Conservation (phyloP, 352 stramenopile species). For the Discostella stelligera region DNA sequence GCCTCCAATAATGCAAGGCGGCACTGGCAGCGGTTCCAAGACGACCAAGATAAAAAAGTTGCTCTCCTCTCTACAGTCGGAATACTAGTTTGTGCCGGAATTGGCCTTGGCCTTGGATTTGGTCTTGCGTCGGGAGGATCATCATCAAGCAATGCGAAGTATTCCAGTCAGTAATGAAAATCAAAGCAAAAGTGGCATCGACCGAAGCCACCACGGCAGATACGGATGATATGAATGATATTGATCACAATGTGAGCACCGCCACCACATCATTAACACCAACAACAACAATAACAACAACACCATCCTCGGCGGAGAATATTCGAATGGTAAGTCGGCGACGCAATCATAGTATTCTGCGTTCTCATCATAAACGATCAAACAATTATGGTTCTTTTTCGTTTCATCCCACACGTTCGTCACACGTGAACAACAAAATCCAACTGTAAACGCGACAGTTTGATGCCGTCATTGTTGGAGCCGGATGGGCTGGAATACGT, state of each 20-base stretch:
- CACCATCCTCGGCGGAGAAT: not conserved
- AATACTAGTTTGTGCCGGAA: not conserved
- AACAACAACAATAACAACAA: not conserved
- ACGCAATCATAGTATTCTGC: not conserved
- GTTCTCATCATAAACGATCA: not conserved
- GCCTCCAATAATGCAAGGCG: not conserved
- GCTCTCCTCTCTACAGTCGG: not conserved
- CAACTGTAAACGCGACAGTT: slow-evolving; percentile 23
- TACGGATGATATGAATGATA: slow-evolving; percentile 5
- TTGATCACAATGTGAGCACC: not conserved
- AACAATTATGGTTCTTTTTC: not conserved
- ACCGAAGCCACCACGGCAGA: not conserved
- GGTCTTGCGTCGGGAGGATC: not conserved
- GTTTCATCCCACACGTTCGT: not conserved
- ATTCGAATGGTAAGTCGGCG: not conserved
- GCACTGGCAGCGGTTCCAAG: not conserved
- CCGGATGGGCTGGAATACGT: slow-evolving; percentile 44
- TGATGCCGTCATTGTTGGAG: slow-evolving; percentile 42
- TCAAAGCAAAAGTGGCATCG: not conserved
- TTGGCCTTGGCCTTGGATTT: not conserved
- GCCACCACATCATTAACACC: not conserved
- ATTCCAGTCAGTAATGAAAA: not conserved
- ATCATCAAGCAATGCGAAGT: not conserved
- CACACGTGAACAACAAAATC: too few relatives aligned
- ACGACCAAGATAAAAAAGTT: not conserved